Evolutionary conservation across 805 yeast genomes (phyloP), one percentile per base, ranked within the genome.

Genomic region (Myxozyma geophila): DNA sequence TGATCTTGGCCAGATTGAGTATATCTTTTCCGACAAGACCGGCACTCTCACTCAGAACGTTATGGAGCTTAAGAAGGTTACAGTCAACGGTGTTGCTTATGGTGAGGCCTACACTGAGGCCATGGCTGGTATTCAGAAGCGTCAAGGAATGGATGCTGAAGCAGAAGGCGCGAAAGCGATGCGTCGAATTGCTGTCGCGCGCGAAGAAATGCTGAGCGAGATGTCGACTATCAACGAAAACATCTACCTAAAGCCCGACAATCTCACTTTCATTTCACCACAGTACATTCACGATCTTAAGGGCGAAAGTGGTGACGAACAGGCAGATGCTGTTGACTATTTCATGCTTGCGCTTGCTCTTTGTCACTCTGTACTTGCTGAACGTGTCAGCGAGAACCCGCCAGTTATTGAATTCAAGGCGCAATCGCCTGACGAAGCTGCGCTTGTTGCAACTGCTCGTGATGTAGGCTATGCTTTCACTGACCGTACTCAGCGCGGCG

Each of bases 371-470:
- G 95, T 87, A 3, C 83, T 88, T 44, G 85, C 91, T 12, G 91
- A 87, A 66, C 75, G 76, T 8, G 83, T 81, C 19, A 78, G 78
- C 0, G 75, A 72, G 12, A 60, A 69, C 37, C 69, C 72, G n/a
- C 73, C 73, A 8, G 72, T 75, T 40, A 73, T 85, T 48, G 80
- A 80, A 36, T 87, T 84, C 76, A 87, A 88, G 70, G 92, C 93
- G 0, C 92, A 89, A 72, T 87, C 92, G 8, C 96, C 96, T 0
- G 96, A 89, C 77, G 96, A 89, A 74, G 85, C 87, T 48, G 92
- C 95, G 0, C 79, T 89, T 59, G 93, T 89, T n/a, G 79, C 87
- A 1, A 87, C 83, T 52, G 93, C 93, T 0, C 78, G 89, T 57
- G 93, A 88, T 72, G 70, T 88, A 37, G 96, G 96, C 9, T 81